A percentile compares a stretch with the other conserved stretches of the same genome.
phyloP scores from a whole-genome alignment of 2,329 filamentous ascomycete species.

The Scedosporium minutisporum region DNA sequence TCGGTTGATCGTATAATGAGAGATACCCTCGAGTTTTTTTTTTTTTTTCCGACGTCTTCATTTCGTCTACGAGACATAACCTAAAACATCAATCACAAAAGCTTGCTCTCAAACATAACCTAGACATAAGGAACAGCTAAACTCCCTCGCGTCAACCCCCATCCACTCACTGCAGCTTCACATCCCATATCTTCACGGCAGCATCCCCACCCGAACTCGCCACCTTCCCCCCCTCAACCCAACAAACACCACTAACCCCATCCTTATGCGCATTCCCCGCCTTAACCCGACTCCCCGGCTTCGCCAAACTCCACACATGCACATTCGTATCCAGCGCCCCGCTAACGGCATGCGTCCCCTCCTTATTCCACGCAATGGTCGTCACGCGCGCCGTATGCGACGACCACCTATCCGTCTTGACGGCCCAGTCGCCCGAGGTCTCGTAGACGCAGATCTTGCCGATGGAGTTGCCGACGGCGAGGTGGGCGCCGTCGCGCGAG shows the following conservation, averaged over 20 bases:
- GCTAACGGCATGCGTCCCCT: conserved; percentile 69
- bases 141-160: too few species aligned
- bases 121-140: conserved; percentile 1
- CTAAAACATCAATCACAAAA: too few species aligned
- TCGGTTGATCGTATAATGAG: not conserved
- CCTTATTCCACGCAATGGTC: conserved; percentile 63
- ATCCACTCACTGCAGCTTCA: conserved; percentile 14
- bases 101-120: too few species aligned
- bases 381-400: conserved; percentile 50
- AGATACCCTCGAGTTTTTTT: not conserved
- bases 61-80: too few species aligned
- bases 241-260: conserved; percentile 79
- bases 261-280: conserved; percentile 89
- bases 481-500: conserved; percentile 62
- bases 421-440: conserved; percentile 49
- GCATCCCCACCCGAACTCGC: conserved; percentile 80
- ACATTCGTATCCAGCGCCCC: conserved; percentile 86
- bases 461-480: conserved; percentile 73
- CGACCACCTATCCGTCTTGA: conserved; percentile 68
- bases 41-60: not conserved
- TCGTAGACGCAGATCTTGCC: conserved; percentile 81
- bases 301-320: conserved; percentile 78
- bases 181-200: conserved; percentile 75
- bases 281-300: conserved; percentile 78
- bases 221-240: conserved; percentile 62